Conservation (phyloP, 331 rosid species). For the Quercus lobata region DNA sequence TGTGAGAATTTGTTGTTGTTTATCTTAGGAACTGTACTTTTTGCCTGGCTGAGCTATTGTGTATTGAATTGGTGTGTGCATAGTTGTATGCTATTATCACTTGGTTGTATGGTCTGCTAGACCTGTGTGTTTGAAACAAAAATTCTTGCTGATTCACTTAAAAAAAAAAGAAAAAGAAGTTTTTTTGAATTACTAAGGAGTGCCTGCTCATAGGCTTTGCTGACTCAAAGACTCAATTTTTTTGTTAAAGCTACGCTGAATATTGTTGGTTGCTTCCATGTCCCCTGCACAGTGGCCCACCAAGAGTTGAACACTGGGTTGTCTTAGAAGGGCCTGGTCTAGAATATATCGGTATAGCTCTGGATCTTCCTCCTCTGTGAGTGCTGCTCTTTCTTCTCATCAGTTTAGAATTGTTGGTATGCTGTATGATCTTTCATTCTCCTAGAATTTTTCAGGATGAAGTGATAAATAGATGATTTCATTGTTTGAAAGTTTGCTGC, state of each 20-base stretch:
- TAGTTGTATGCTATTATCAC: too few species aligned
- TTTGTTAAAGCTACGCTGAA: constrained; percentile 51
- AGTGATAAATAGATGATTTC: constrained; percentile 30
- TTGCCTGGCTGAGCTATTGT: too few species aligned
- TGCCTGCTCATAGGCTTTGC: constrained; percentile 1
- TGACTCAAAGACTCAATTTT: constrained; percentile 17
- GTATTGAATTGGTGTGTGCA: too few species aligned
- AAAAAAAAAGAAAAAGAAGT: not conserved
- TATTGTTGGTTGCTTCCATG: constrained; percentile 90
- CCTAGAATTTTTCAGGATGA: constrained; percentile 9
- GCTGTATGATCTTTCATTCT: constrained; percentile 1
- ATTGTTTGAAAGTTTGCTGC: constrained; percentile 70
- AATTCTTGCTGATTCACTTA: too few species aligned
- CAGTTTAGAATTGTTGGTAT: not conserved
- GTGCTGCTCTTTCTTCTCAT: constrained; percentile 24
- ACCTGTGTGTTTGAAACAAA: too few species aligned
- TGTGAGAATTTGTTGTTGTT: too few species aligned
- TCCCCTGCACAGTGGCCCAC: constrained; percentile 50
- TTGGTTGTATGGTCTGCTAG: too few species aligned
- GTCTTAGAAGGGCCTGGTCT: constrained; percentile 64
- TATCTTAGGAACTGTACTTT: too few species aligned
- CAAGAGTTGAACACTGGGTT: constrained; percentile 80
- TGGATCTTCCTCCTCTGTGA: constrained; percentile 85
- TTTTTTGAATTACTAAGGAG: not conserved
- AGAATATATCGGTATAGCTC: constrained; percentile 65